Conservation (phyloP, 805 yeast genomes). For the Candida chilensis region DNA sequence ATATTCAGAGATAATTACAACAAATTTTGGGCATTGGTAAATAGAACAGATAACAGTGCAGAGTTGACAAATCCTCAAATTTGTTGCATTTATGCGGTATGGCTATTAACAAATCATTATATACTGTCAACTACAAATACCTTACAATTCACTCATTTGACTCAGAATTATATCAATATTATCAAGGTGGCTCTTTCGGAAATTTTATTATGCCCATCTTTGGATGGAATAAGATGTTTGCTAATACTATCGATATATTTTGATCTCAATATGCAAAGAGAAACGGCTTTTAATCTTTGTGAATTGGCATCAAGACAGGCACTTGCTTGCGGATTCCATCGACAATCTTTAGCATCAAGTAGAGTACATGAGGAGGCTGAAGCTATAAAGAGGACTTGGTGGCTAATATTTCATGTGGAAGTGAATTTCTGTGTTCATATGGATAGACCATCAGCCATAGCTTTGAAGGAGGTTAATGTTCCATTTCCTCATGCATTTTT, state of each 20-base stretch:
- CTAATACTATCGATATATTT: slow-evolving; percentile 8
- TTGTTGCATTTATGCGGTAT: slow-evolving; percentile 10
- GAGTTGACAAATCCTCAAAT: slow-evolving; percentile 4
- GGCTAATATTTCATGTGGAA: slow-evolving; percentile 4
- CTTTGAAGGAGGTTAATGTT: slow-evolving; percentile 4
- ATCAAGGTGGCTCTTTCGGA: slow-evolving; percentile 8
- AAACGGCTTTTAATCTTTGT: slow-evolving; percentile 8
- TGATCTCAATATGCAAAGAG: slow-evolving; percentile 8
- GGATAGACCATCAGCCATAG: slow-evolving; percentile 4
- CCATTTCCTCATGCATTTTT: slow-evolving; percentile 1
- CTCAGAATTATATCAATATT: slow-evolving; percentile 5
- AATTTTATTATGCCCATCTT: slow-evolving; percentile 8
- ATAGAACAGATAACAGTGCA: slow-evolving; percentile 1
- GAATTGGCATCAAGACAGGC: slow-evolving; percentile 9
- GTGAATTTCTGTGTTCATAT: slow-evolving; percentile 3
- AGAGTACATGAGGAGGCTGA: slow-evolving; percentile 2
- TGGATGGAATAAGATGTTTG: slow-evolving; percentile 11
- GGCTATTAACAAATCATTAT: slow-evolving; percentile 6
- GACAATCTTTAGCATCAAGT: slow-evolving; percentile 3
- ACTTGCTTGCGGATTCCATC: slow-evolving; percentile 7
- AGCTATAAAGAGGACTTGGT: slow-evolving; percentile 4
- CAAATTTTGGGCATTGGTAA: slow-evolving; percentile 2
- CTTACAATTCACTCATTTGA: no score
- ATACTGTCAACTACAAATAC: slow-evolving; percentile 1
- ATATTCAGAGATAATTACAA: slow-evolving; percentile 2